Base-by-base conservation (phyloP, 1,284 basidiomycete species). In the Cutaneotrichosporon dermatis region DNA sequence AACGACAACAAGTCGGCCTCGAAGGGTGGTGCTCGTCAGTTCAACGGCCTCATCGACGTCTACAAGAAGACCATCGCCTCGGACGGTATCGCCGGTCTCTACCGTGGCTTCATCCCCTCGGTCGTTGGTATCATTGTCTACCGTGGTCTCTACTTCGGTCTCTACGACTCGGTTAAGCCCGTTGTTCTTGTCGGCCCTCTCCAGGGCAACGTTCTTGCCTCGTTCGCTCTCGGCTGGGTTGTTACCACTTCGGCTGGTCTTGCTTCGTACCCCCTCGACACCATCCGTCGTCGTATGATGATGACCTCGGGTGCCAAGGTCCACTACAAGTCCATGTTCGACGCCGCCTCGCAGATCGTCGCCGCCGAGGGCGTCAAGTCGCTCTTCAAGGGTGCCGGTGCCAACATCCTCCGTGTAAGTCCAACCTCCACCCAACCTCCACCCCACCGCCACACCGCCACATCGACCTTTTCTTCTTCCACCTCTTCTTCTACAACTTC, bases 221-320 rank as follows among this genome's bases (percentile, higher is more conserved):
- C 90, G 62, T 95, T 95, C 85, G 72, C 83, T 73, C 88, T 93
- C 70, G 91, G 91, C 69, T 94, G 89, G 89, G 88, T 88, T 87
- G 92, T 94, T 76, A 94, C 92, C 69, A 90, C 90, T 76, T 89
- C 88, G 86, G 90, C 92, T 80, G 92, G 92, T 85, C 88, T 94
- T 80, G 90, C 90, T 77, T 92, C 92, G 46, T 95, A 95, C 79
- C 92, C 92, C 79, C 86, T 95, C 58, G 92, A 95, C 80, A 93
- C 92, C 67, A 92, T 92, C 74, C 89, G 90, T 88, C 89, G 90
- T 87, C 89, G 90, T 68, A 92, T 92, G 90, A 92, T 92, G 90
- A 92, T 92, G 90, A 92, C 90, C 43, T 92, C 90, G 35, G 86
- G 85, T 64, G 81, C 81, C 74, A 79, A 80, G 74, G 82, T 80